Conservation (phyloP, 129 eudicot genomes). For the Cynara cardunculus region DNA sequence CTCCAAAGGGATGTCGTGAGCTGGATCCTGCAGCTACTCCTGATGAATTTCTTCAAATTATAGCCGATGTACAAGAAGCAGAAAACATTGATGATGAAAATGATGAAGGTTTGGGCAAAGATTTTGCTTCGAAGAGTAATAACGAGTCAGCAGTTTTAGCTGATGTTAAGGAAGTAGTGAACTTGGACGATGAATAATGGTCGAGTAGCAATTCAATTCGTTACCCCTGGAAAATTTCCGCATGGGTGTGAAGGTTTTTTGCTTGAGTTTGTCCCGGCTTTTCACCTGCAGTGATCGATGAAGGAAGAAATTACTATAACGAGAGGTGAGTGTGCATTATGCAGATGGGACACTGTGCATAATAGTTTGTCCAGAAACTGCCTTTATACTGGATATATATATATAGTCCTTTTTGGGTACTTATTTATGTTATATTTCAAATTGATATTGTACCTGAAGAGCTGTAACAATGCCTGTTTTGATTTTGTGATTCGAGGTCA, state of each 20-base stretch:
- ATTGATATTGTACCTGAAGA: slow-evolving; percentile 12
- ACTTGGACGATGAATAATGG: background rate
- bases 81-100: slow-evolving; percentile 30
- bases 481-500: slow-evolving; percentile 32
- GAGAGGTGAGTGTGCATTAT: slow-evolving; percentile 27
- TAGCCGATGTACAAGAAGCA: slow-evolving; percentile 34
- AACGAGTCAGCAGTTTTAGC: slow-evolving; percentile 16
- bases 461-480: slow-evolving; percentile 31
- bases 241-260: background rate
- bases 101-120: background rate
- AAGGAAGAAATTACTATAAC: background rate
- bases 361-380: slow-evolving; percentile 24
- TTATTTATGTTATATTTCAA: slow-evolving; percentile 4
- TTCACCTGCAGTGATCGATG: background rate
- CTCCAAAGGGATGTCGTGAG: slow-evolving; percentile 65
- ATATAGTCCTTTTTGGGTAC: slow-evolving; percentile 22
- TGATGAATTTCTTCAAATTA: slow-evolving; percentile 51
- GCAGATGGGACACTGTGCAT: slow-evolving; percentile 42
- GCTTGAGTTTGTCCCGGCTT: background rate
- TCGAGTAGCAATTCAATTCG: background rate
- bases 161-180: slow-evolving; percentile 28
- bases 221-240: background rate
- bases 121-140: background rate
- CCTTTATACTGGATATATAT: slow-evolving; percentile 27
- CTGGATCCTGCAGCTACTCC: slow-evolving; percentile 84